A percentile compares a stretch with the other conserved stretches of the same genome.
Conservation (phyloP, 116 monocot species). For the Iris pallida region DNA sequence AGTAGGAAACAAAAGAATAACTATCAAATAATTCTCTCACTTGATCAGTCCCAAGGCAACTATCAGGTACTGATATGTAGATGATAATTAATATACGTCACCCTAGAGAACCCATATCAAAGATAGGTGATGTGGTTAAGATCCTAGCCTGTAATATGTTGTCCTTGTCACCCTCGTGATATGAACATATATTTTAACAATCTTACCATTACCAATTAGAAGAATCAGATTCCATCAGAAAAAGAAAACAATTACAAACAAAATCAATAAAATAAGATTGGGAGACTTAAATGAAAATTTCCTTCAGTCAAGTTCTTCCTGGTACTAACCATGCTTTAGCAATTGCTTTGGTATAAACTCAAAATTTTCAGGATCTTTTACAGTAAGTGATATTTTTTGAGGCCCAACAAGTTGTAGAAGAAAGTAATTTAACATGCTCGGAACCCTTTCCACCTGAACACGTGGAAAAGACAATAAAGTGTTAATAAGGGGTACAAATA, state of each 20-base stretch:
- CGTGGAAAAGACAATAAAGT: no score
- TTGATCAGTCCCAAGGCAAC: no score
- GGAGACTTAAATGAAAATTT: no score
- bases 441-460: constrained; percentile 92
- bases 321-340: constrained; percentile 71
- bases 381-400: constrained; percentile 73
- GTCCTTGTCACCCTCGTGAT: constrained; percentile 83
- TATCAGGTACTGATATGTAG: no score
- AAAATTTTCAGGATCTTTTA: constrained; percentile 98
- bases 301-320: background rate
- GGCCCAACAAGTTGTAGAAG: constrained; percentile 95
- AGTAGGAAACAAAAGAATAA: no score
- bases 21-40: no score
- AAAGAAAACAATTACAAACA: background rate
- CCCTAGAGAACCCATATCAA: no score
- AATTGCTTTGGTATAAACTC: constrained; percentile 95
- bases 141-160: constrained; percentile 63
- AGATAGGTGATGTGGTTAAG: no score
- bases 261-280: no score
- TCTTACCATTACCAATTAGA: constrained; percentile 36
- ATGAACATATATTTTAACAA: constrained; percentile 93
- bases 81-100: no score
- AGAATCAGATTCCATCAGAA: constrained; percentile 1
- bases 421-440: constrained; percentile 98
- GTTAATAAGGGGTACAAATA: no score